Percentiles rank a stretch among this genome's conserved stretches.
Conservation (phyloP, 176 grass and related monocot genomes). For the Olyra latifolia region DNA sequence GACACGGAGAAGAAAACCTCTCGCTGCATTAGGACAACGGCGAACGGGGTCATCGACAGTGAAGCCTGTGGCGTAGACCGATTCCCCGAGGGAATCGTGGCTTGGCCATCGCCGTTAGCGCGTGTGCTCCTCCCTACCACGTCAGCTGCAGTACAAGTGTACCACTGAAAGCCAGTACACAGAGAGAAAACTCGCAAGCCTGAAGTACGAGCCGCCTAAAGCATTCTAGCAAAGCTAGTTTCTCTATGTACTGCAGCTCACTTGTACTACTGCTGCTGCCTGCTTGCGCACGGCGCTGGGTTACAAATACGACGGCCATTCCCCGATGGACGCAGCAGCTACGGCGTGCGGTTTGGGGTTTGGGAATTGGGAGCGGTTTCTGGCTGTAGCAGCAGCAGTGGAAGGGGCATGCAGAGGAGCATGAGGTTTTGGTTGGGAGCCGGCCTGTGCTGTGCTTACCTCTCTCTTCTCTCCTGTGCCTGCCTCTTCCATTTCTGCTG, state of each 20-base stretch:
- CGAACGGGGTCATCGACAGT: not conserved
- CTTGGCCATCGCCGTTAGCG: not conserved
- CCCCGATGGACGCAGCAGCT: not conserved
- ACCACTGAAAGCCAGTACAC: slow-evolving; percentile 35
- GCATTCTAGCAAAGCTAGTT: not conserved
- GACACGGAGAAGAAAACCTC: not conserved
- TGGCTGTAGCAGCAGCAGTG: slow-evolving; percentile 59
- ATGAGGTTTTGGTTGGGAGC: slow-evolving; percentile 1
- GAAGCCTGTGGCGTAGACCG: slow-evolving; percentile 19
- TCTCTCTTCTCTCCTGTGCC: slow-evolving; percentile 51
- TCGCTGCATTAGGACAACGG: not conserved
- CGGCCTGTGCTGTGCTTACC: not conserved
- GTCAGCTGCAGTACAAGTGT: slow-evolving; percentile 51
- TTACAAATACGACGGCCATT: slow-evolving; percentile 39
- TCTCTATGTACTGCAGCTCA: slow-evolving; percentile 42
- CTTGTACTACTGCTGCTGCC: slow-evolving; percentile 20
- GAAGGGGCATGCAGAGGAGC: slow-evolving; percentile 99
- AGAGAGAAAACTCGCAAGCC: not conserved
- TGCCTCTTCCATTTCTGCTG: slow-evolving; percentile 70
- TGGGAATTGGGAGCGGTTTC: not conserved
- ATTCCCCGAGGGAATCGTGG: not conserved
- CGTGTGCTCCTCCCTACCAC: not conserved
- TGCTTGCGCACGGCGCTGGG: not conserved
- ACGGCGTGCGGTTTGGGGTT: not conserved
- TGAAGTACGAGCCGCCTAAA: slow-evolving; percentile 29